Evolutionary conservation across 2,329 filamentous ascomycete genomes (phyloP).

Genomic region (Pochonia chlamydosporia): DNA sequence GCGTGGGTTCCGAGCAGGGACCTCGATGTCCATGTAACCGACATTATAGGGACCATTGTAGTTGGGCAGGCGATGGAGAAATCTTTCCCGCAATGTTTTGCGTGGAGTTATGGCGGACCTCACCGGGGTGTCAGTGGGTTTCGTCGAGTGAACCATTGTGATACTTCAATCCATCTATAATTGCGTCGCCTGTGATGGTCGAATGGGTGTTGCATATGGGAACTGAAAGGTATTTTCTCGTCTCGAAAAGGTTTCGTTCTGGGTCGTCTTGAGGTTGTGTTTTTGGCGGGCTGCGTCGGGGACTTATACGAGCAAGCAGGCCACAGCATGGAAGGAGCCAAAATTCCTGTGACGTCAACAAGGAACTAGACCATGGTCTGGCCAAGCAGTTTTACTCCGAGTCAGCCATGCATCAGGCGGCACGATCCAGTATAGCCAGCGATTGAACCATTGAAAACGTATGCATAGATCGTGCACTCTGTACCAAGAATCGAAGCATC

Average conservation of each 20-base stretch:
- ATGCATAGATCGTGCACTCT: too few relatives aligned
- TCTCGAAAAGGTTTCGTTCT: neutral
- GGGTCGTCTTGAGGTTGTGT: neutral
- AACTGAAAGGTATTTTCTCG: neutral
- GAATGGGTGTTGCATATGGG: neutral
- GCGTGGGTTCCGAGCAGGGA: slow-evolving; percentile 42
- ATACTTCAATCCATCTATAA: neutral
- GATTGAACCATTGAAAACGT: too few relatives aligned
- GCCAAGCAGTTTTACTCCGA: neutral
- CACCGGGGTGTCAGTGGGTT: slow-evolving; percentile 2
- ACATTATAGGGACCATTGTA: slow-evolving; percentile 63
- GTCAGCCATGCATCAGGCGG: too few relatives aligned
- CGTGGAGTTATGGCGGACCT: slow-evolving; percentile 19
- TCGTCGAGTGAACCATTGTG: slow-evolving; percentile 5
- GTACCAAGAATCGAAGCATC: too few relatives aligned
- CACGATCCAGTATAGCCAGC: too few relatives aligned
- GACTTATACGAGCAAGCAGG: neutral
- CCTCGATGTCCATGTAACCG: slow-evolving; percentile 62
- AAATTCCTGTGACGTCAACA: slow-evolving; percentile 6
- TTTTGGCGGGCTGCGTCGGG: neutral
- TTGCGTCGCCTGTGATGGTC: neutral
- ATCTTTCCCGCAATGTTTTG: slow-evolving; percentile 28
- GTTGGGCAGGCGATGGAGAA: slow-evolving; percentile 46
- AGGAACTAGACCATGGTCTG: neutral
- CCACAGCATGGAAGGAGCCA: neutral